Conservation (phyloP, 768 basidiomycete genomes). For the Leccinum barrowsii region DNA sequence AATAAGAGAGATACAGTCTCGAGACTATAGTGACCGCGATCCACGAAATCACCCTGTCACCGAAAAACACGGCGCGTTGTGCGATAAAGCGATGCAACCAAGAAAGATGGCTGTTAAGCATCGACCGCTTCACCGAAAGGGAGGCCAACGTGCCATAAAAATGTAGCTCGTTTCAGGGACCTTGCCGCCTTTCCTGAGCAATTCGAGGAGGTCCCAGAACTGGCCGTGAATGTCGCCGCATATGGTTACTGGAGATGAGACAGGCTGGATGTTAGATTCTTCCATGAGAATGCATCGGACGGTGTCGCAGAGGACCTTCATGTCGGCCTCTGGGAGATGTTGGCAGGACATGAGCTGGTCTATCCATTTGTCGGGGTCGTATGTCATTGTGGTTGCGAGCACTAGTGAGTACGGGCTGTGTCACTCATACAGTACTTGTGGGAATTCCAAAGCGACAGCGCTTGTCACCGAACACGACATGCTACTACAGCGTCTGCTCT, state of each 20-base stretch:
- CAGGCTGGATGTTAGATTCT: constrained; percentile 96
- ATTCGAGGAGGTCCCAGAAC: constrained; percentile 94
- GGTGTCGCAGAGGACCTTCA: constrained; percentile 89
- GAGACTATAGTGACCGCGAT: constrained; percentile 92
- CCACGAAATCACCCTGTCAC: constrained; percentile 91
- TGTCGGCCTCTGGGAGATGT: constrained; percentile 86
- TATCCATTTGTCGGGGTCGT: constrained; percentile 79
- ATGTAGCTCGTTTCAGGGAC: constrained; percentile 91
- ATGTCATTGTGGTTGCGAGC: constrained; percentile 27
- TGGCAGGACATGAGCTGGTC: constrained; percentile 82
- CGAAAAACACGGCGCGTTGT: neutral
- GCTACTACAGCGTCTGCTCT: constrained; percentile 16
- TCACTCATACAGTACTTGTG: constrained; percentile 4
- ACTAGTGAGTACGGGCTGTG: neutral
- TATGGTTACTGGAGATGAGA: constrained; percentile 91
- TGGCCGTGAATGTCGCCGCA: constrained; percentile 98
- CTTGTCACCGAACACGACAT: neutral
- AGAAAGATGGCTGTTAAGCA: constrained; percentile 24
- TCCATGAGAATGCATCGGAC: constrained; percentile 89
- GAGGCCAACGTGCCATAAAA: constrained; percentile 82
- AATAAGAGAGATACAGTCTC: constrained; percentile 91
- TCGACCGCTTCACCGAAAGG: constrained; percentile 22
- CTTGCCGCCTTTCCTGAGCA: constrained; percentile 80
- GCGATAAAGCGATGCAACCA: neutral
- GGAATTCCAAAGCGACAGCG: constrained; percentile 7